Evolutionary conservation across 768 basidiomycete genomes (phyloP).

Genomic region (Myochromella boudieri): DNA sequence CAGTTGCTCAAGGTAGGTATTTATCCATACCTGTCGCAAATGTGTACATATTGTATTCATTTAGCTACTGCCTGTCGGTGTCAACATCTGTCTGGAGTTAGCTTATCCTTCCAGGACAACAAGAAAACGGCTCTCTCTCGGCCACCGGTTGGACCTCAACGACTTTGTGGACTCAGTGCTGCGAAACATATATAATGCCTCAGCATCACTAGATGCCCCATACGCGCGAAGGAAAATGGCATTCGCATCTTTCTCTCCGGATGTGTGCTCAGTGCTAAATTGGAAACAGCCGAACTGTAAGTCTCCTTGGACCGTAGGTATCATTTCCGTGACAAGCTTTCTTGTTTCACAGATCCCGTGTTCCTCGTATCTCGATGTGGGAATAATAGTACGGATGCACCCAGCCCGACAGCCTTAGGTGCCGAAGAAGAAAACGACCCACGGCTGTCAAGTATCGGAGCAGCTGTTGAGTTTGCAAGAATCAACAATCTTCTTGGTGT

Average conservation of each 20-base stretch:
- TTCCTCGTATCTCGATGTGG: constrained; percentile 93
- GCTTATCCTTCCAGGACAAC: constrained; percentile 66
- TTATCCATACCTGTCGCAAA: neutral
- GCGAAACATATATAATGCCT: constrained; percentile 74
- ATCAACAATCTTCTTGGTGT: constrained; percentile 91
- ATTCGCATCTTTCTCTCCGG: constrained; percentile 91
- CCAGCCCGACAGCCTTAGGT: constrained; percentile 37
- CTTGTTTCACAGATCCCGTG: constrained; percentile 73
- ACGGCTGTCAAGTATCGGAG: constrained; percentile 70
- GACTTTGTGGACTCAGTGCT: constrained; percentile 82
- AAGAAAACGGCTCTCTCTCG: constrained; percentile 39
- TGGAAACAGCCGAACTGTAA: constrained; percentile 99
- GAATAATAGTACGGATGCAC: constrained; percentile 39
- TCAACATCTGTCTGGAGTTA: constrained; percentile 84
- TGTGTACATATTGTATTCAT: constrained; percentile 4
- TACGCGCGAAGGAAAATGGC: constrained; percentile 73
- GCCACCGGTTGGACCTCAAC: constrained; percentile 71
- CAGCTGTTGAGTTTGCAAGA: constrained; percentile 92
- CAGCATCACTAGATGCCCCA: constrained; percentile 48
- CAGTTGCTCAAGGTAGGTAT: constrained; percentile 66
- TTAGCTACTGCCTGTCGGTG: constrained; percentile 55
- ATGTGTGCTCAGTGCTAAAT: constrained; percentile 87
- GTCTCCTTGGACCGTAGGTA: neutral
- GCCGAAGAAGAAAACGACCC: constrained; percentile 44
- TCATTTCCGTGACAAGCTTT: constrained; percentile 1